phyloP scores from a whole-genome alignment of 2,329 filamentous ascomycete species.

The Colletotrichum phormii region DNA sequence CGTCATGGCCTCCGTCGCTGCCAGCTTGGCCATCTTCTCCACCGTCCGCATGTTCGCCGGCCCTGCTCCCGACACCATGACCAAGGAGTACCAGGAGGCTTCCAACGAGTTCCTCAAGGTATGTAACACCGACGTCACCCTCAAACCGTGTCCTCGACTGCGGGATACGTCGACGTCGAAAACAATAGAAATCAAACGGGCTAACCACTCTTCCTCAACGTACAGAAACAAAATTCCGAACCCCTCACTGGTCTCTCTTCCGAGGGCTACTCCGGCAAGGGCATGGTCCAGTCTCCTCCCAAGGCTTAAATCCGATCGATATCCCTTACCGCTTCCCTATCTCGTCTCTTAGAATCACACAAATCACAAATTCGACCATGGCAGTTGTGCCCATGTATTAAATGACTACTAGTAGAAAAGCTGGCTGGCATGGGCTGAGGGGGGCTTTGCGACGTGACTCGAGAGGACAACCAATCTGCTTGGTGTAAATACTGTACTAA shows the following conservation, averaged over 20 bases:
- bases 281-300: constrained; percentile 79
- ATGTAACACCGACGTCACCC: background rate
- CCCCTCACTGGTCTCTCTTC: constrained; percentile 87
- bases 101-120: constrained; percentile 95
- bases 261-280: constrained; percentile 81
- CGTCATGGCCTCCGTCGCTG: constrained; percentile 74
- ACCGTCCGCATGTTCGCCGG: constrained; percentile 78
- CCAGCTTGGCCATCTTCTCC: constrained; percentile 78
- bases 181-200: too few species aligned
- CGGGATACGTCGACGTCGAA: background rate
- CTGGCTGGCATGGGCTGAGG: constrained; percentile 43
- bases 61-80: constrained; percentile 86
- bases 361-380: constrained; percentile 37
- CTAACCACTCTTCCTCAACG: background rate
- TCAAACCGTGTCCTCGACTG: background rate
- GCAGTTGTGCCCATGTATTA: constrained; percentile 48
- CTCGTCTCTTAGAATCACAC: constrained; percentile 37
- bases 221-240: constrained; percentile 84
- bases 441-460: constrained; percentile 46
- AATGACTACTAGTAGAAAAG: constrained; percentile 43
- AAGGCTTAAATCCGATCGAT: constrained; percentile 54
- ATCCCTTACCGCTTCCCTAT: constrained; percentile 29
- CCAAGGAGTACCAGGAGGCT: constrained; percentile 95
- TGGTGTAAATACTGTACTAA: constrained; percentile 59
- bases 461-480: constrained; percentile 39